Evolutionary conservation across 2,329 filamentous ascomycete species (phyloP).

Genomic region (Fusarium phyllophilum): DNA sequence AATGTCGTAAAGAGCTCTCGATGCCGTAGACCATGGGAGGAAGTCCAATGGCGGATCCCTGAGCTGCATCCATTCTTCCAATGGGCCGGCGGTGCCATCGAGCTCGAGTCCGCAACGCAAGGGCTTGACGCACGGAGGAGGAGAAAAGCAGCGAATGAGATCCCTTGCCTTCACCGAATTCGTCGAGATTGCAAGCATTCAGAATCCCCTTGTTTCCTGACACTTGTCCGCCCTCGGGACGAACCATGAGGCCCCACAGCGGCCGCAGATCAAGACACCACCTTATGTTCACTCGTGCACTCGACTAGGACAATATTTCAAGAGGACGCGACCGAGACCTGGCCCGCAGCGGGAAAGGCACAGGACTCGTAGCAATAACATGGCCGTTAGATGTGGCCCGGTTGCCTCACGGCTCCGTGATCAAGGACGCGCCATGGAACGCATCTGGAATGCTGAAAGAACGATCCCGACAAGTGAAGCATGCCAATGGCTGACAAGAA

Average conservation of each 20-base stretch:
- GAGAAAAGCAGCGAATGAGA: slow-evolving; percentile 46
- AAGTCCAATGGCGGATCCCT: slow-evolving; percentile 22
- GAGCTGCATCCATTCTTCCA: slow-evolving; percentile 22
- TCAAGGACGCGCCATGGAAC: slow-evolving; percentile 28
- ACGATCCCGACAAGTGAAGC: not conserved
- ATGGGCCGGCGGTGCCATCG: slow-evolving; percentile 20
- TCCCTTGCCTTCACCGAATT: slow-evolving; percentile 51
- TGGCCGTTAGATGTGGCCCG: slow-evolving; percentile 38
- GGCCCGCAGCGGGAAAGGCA: slow-evolving; percentile 46
- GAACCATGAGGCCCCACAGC: slow-evolving; percentile 53
- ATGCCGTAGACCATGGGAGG: slow-evolving; percentile 16
- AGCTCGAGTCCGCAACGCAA: slow-evolving; percentile 27
- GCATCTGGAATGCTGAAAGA: slow-evolving; percentile 29
- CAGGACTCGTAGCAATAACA: slow-evolving; percentile 43
- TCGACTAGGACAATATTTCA: slow-evolving; percentile 35
- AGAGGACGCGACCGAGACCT: slow-evolving; percentile 39
- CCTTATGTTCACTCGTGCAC: slow-evolving; percentile 38
- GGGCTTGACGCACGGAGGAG: slow-evolving; percentile 34
- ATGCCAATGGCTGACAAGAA: not conserved
- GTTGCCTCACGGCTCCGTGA: slow-evolving; percentile 23
- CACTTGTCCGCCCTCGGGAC: slow-evolving; percentile 52
- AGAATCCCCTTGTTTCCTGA: slow-evolving; percentile 48
- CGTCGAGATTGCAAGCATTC: slow-evolving; percentile 44
- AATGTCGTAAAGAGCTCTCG: slow-evolving; percentile 19
- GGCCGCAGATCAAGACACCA: slow-evolving; percentile 54